phyloP scores from a whole-genome alignment of 306 rosid genomes.

The Urtica urens region DNA sequence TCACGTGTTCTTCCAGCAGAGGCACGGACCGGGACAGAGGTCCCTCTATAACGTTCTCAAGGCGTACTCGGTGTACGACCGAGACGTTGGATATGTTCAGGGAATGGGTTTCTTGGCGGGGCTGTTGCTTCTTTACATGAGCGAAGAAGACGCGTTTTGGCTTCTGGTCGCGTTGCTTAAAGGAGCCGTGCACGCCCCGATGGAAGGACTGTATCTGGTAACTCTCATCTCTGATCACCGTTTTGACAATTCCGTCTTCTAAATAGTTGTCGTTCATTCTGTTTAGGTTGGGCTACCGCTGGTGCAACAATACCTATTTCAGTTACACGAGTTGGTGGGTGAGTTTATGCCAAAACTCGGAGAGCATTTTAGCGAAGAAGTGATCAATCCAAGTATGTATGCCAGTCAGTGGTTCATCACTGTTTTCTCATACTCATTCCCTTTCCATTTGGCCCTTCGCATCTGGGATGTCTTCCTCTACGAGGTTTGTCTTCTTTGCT shows the following conservation, averaged over 20 bases:
- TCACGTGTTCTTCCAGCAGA: conserved; percentile 92
- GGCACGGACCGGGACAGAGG: conserved; percentile 99
- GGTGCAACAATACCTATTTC: conserved; percentile 88
- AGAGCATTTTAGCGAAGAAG: conserved; percentile 71
- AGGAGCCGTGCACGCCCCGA: conserved; percentile 98
- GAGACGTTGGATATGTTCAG: conserved; percentile 99
- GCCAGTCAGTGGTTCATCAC: conserved; percentile 99
- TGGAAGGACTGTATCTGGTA: conserved; percentile 98
- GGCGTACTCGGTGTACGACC: conserved; percentile 91
- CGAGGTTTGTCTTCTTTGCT: conserved; percentile 51
- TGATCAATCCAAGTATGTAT: conserved; percentile 99
- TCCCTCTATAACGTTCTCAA: conserved; percentile 93
- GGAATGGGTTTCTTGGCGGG: conserved; percentile 99
- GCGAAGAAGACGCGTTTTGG: conserved; percentile 99
- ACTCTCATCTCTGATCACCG: conserved; percentile 1
- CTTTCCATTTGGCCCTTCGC: conserved; percentile 94
- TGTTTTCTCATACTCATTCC: conserved; percentile 93
- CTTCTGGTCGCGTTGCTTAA: conserved; percentile 87
- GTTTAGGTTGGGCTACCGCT: conserved; percentile 81
- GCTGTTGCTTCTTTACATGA: conserved; percentile 91
- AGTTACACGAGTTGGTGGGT: conserved; percentile 60
- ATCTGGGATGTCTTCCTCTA: conserved; percentile 94
- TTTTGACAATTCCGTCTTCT: conserved; percentile 4
- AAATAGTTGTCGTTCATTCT: conserved; percentile 5
- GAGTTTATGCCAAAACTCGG: conserved; percentile 83